Conservation (phyloP, 371 early-diverging fungal genomes). For the Actinomucor elegans region DNA sequence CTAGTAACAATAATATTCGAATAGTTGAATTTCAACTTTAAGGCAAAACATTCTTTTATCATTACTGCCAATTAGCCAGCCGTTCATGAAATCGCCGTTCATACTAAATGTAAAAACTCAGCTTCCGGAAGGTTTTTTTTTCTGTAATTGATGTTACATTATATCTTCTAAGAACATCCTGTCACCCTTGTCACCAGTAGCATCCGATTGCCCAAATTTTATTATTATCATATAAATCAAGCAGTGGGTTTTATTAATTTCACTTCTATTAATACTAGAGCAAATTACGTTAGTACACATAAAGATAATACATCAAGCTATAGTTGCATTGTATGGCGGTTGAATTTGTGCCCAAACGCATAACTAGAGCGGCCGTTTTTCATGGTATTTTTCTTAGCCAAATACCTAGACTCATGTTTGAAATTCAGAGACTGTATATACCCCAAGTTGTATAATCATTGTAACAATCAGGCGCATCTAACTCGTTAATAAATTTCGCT, state of each 20-base stretch:
- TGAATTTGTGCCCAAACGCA: conserved; percentile 59
- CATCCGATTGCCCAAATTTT: conserved; percentile 35
- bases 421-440: conserved; percentile 50
- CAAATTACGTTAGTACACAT: neutral
- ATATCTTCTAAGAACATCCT: conserved; percentile 46
- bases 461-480: conserved; percentile 25
- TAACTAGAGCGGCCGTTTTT: conserved; percentile 55
- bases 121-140: neutral
- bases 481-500: neutral
- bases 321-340: conserved; percentile 63
- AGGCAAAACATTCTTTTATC: conserved; percentile 53
- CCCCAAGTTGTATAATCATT: conserved; percentile 44
- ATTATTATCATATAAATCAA: conserved; percentile 62
- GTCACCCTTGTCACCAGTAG: conserved; percentile 27
- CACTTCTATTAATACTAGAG: conserved; percentile 33
- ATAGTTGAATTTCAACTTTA: conserved; percentile 68
- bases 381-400: conserved; percentile 23
- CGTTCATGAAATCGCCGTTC: conserved; percentile 80
- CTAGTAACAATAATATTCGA: no score
- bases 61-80: conserved; percentile 39
- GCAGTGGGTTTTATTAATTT: conserved; percentile 75
- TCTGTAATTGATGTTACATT: no score
- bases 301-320: no score
- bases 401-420: conserved; percentile 26
- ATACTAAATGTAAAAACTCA: conserved; percentile 38